Base-by-base conservation (phyloP, 2,329 filamentous ascomycete species). In the Akanthomyces uredinophilus region DNA sequence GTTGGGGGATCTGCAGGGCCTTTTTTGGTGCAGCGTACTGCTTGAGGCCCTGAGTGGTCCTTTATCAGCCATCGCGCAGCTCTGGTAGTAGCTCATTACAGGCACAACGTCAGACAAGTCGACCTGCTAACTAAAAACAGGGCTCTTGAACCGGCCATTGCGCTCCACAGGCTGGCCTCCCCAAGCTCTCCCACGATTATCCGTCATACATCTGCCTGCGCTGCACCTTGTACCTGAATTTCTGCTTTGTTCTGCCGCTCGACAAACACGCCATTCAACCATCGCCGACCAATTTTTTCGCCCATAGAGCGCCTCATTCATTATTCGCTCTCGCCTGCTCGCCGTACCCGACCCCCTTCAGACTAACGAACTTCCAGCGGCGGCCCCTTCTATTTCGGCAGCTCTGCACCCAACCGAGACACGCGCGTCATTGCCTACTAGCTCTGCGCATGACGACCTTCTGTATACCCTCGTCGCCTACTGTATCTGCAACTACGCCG, bases 1-100 rank as follows among this genome's bases (percentile, higher is more conserved):
- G 24, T 14, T 60, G 43, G 50, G 51, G 41, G 58, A 61, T 54
- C 59, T 54, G 32, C 60, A 55, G 22, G 44, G n/a, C 47, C 37
- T 44, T 61, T 56, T 44, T 61, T 56, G 56, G 52, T 32, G 32
- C 29, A 22, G 7, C 10, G 50, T 24, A 52, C 32, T 8, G 22
- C 37, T 24, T 41, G 22, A 22, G 32, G 37, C 24, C n/a, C 39
- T 44, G n/a, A n/a, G n/a, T n/a, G n/a, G n/a, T n/a, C n/a, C n/a
- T n/a, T n/a, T n/a, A n/a, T 56, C 53, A 56, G 53, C 53, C 53
- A 56, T 39, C 39, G 18, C 29, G 37, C 57, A 27, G 53, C 27
- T 5, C 24, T 7, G 27, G n/a, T n/a, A n/a, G n/a, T n/a, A n/a
- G n/a, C n/a, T 13, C 27, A 20, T 13, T 29, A 18, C 29, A 35